Base-by-base conservation (phyloP, 2,329 filamentous ascomycete species). In the Neonectria sp. region DNA sequence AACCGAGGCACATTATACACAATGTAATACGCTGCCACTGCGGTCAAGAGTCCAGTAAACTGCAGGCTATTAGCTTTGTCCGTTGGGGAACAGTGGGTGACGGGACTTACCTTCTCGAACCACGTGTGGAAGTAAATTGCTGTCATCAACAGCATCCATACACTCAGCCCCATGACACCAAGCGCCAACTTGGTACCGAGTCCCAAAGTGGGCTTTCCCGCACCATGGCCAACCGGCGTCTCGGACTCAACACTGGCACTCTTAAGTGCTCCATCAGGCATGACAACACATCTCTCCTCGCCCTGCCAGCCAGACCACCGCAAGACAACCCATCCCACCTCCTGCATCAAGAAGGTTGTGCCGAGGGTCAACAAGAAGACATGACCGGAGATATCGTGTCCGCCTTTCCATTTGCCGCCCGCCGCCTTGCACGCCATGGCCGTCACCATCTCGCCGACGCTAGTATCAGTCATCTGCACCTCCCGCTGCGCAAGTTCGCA, bases 81-180 rank as follows among this genome's bases (percentile, higher is more conserved):
- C 2, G 11, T 0, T 6, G 0, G 2, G 24, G 24, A 15, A 25
- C 6, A 7, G 1, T n/a, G 9, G 13, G 2, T 33, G 25, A n/a
- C 0, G 4, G 21, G n/a, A 79, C 86, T 76, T 75, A 93, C 92
- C 92, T 98, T 99, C 84, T 99, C 96, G 75, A 97, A 91, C 95
- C 95, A 98, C 0, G 96, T 99, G 81, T 99, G 96, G 77, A 99
- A 99, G 86, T 95, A 99, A 45, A 97, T 95, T 3, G 95, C 95
- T 46, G 96, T 99, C 96, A 99, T 99, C 68, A 98, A 86, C 79
- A 99, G 82, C 96, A 99, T 99, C 94, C 96, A 98, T 84, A 91
- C 89, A 77, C 92, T 94, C 77, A 98, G 76, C 0, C 82, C 90
- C 21, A 92, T 87, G 29, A 98, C 89, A 0, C 77, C 86, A 27